phyloP scores from a whole-genome alignment of 139 green algal species.

The Trebouxia sp. region DNA sequence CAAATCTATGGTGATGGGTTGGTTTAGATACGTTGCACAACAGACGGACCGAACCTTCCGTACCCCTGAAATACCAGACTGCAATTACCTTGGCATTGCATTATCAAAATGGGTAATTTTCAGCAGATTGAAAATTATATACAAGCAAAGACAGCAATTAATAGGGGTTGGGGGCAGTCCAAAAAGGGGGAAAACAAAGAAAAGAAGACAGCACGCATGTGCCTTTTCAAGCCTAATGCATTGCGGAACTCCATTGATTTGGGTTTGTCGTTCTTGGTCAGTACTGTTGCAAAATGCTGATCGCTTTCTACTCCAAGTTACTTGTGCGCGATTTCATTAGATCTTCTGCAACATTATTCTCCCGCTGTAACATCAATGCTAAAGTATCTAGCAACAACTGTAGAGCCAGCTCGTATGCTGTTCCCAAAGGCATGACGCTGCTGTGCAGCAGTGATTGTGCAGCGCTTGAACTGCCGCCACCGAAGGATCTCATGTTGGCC shows the following conservation, averaged over 20 bases:
- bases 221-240: background rate
- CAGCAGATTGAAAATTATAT: too few species aligned
- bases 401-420: conserved; percentile 35
- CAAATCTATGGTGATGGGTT: background rate
- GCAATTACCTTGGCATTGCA: too few species aligned
- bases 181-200: too few species aligned
- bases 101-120: too few species aligned
- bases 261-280: background rate
- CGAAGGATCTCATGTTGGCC: background rate
- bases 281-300: background rate
- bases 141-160: too few species aligned
- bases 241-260: background rate
- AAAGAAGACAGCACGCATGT: background rate
- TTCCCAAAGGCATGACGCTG: conserved; percentile 22
- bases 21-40: background rate
- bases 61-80: background rate
- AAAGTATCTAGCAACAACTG: conserved; percentile 36
- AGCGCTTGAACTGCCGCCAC: background rate
- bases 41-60: background rate
- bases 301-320: background rate
- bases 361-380: background rate
- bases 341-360: conserved; percentile 3
- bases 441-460: background rate
- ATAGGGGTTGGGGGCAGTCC: too few species aligned
- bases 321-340: background rate